Conservation (phyloP, 1,139 yeast genomes). For the Geotrichum siamense region DNA sequence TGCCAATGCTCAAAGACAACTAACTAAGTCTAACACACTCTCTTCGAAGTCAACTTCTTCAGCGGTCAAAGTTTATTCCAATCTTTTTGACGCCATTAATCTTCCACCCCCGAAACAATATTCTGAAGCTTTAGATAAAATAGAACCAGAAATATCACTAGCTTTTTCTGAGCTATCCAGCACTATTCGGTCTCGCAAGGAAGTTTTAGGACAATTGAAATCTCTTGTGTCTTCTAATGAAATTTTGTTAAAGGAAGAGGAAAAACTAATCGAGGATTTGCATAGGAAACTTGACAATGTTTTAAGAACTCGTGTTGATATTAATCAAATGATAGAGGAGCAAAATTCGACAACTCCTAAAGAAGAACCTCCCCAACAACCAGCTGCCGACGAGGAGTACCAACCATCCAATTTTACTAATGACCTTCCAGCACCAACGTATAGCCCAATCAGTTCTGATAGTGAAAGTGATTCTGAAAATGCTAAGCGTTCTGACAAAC, state of each 20-base stretch:
- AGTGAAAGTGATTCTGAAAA: constrained; percentile 30
- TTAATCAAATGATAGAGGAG: constrained; percentile 40
- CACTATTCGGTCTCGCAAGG: constrained; percentile 38
- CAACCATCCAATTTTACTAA: constrained; percentile 21
- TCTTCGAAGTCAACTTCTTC: constrained; percentile 18
- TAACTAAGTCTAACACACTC: constrained; percentile 22
- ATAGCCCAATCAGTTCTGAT: constrained; percentile 31
- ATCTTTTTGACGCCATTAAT: constrained; percentile 38
- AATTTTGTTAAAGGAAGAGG: constrained; percentile 44
- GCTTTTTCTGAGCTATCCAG: constrained; percentile 31
- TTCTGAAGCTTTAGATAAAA: constrained; percentile 37
- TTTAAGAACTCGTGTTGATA: constrained; percentile 41
- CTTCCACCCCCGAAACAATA: constrained; percentile 49
- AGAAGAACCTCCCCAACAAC: constrained; percentile 16
- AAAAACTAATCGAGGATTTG: constrained; percentile 40
- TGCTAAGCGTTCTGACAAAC: constrained; percentile 28
- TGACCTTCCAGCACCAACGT: constrained; percentile 37
- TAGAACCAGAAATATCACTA: constrained; percentile 17
- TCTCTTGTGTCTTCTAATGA: constrained; percentile 39
- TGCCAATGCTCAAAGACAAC: constrained; percentile 39
- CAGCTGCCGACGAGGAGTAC: constrained; percentile 10
- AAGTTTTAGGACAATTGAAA: constrained; percentile 41
- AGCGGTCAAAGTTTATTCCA: constrained; percentile 21
- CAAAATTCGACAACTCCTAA: constrained; percentile 22
- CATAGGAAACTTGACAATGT: constrained; percentile 38